These are phyloP conservation scores for Prototheca cutis DNA, from an alignment of 163 green algal genomes.

Conservation along the genomic window DNA sequence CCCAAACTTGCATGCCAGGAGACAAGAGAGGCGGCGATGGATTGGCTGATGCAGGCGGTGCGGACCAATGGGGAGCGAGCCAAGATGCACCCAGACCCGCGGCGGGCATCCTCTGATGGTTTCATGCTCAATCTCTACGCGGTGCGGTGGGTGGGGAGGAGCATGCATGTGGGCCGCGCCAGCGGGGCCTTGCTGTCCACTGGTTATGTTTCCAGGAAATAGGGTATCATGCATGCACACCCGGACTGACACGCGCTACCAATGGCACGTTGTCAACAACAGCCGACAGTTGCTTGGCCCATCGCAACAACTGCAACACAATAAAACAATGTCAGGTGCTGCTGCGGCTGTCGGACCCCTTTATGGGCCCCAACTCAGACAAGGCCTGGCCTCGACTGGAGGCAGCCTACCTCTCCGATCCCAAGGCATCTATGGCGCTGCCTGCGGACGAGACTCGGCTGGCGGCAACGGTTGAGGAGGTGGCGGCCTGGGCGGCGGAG, in stretches of 20 bases:
- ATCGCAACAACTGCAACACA: too few relatives aligned
- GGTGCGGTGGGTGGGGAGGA: too few relatives aligned
- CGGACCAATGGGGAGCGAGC: conserved; percentile 60
- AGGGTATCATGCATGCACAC: too few relatives aligned
- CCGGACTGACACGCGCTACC: too few relatives aligned
- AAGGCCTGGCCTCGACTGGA: neutral
- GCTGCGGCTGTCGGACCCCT: neutral
- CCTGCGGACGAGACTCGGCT: conserved; percentile 48
- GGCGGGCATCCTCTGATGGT: conserved; percentile 45
- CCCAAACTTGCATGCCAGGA: too few relatives aligned
- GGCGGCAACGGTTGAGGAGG: conserved; percentile 43
- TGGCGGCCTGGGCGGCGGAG: conserved; percentile 23
- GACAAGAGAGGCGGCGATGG: conserved; percentile 28
- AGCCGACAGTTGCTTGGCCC: too few relatives aligned
- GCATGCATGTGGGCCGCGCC: too few relatives aligned
- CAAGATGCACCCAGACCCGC: conserved; percentile 66
- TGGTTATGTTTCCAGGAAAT: too few relatives aligned
- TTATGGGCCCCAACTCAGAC: neutral
- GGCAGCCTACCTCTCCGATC: conserved; percentile 18
- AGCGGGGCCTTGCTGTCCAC: too few relatives aligned
- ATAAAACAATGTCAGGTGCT: too few relatives aligned
- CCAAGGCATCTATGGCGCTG: neutral
- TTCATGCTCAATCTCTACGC: conserved; percentile 91
- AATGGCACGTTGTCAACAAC: too few relatives aligned
- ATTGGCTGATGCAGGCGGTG: conserved; percentile 67